These are phyloP conservation scores for Ligustrum vulgare DNA, from an alignment of 257 asterid genomes.

Conservation along the genomic window DNA sequence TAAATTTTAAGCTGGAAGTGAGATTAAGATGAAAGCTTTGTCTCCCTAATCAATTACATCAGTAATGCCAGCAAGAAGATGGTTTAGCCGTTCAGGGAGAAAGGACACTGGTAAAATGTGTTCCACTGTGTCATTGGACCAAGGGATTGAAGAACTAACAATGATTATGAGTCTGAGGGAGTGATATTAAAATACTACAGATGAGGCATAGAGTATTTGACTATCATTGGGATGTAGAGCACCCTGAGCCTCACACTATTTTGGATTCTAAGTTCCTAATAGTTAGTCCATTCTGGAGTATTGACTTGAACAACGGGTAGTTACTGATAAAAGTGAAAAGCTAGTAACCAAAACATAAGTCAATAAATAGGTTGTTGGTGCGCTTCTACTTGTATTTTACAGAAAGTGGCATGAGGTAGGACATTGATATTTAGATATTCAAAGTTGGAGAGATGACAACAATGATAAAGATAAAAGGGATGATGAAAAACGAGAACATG, in stretches of 20 bases:
- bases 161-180: background rate
- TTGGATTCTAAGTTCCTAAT: background rate
- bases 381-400: background rate
- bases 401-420: background rate
- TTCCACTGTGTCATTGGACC: background rate
- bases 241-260: background rate
- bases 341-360: background rate
- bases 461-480: background rate
- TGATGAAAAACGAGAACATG: background rate
- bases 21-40: background rate
- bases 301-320: background rate
- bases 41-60: too few relatives aligned
- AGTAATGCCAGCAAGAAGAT: too few relatives aligned
- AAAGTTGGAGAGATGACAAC: background rate
- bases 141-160: background rate
- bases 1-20: background rate
- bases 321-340: background rate
- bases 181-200: background rate
- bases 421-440: background rate
- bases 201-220: background rate
- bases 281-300: too few relatives aligned
- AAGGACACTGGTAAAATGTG: too few relatives aligned
- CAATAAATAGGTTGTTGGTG: background rate
- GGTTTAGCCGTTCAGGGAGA: too few relatives aligned
- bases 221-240: background rate